These are phyloP conservation scores for Eutrema heterophyllum DNA, from an alignment of 345 rosid genomes.

Conservation along the genomic window DNA sequence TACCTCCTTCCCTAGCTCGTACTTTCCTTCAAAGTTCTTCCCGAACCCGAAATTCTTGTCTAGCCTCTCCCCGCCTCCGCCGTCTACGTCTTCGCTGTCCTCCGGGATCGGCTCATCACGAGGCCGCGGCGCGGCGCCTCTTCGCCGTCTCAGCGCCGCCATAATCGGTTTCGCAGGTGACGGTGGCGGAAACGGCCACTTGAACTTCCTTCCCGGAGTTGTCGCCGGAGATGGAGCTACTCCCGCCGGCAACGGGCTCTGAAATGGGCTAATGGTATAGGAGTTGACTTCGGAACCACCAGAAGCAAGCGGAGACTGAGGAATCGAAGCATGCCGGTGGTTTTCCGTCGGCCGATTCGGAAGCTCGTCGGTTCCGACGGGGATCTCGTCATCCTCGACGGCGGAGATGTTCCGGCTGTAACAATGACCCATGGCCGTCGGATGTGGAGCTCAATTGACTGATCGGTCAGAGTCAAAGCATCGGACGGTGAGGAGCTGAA, in stretches of 20 bases:
- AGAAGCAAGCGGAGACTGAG: slow-evolving; percentile 26
- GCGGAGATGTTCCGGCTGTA: slow-evolving; percentile 60
- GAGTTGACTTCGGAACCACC: slow-evolving; percentile 40
- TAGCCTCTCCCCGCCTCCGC: slow-evolving; percentile 33
- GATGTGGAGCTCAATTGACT: not conserved
- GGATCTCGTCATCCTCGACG: slow-evolving; percentile 29
- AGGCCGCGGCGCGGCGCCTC: slow-evolving; percentile 42
- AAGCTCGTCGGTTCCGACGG: slow-evolving; percentile 21
- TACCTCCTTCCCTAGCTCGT: slow-evolving; percentile 79
- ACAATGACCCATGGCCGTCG: slow-evolving; percentile 67
- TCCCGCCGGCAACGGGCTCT: slow-evolving; percentile 78
- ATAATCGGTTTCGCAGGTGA: slow-evolving; percentile 96
- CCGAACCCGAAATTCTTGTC: slow-evolving; percentile 87
- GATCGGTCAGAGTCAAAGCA: slow-evolving; percentile 34
- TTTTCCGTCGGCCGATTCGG: not conserved
- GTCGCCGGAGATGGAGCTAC: slow-evolving; percentile 80
- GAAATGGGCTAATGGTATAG: slow-evolving; percentile 56
- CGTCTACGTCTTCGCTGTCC: slow-evolving; percentile 26
- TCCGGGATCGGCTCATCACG: slow-evolving; percentile 70
- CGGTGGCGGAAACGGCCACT: slow-evolving; percentile 95
- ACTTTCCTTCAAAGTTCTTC: slow-evolving; percentile 68
- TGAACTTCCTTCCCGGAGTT: slow-evolving; percentile 83
- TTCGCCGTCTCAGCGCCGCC: slow-evolving; percentile 56
- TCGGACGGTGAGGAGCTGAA: slow-evolving; percentile 26
- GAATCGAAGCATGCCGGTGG: slow-evolving; percentile 12